Evolutionary conservation across 2,329 filamentous ascomycete genomes (phyloP).

Genomic region (Xylaria sp.): DNA sequence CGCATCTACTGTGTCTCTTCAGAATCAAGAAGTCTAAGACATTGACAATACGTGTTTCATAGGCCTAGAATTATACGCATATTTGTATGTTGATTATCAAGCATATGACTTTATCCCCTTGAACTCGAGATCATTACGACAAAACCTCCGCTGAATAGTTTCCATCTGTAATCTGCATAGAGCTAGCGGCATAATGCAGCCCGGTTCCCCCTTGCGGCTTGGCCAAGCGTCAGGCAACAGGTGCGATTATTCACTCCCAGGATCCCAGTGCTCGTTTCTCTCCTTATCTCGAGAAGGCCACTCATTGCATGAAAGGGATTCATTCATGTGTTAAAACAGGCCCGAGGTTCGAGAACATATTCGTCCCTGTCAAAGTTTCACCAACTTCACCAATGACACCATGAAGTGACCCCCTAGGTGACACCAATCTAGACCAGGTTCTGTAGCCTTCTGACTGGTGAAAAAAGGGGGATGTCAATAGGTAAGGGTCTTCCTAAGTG

Average conservation of each 20-base stretch:
- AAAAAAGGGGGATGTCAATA: conserved; percentile 25
- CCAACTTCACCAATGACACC: conserved; percentile 12
- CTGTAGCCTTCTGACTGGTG: conserved; percentile 29
- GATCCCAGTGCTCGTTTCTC: background rate
- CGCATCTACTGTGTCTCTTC: background rate
- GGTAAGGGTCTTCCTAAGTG: conserved; percentile 15
- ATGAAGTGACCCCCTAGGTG: conserved; percentile 19
- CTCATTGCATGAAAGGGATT: conserved; percentile 17
- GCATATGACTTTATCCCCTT: background rate
- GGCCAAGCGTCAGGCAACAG: conserved; percentile 12
- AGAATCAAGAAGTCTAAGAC: background rate
- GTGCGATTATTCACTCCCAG: background rate
- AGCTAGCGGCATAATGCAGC: conserved; percentile 12
- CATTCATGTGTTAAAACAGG: conserved; percentile 7
- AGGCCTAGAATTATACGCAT: background rate
- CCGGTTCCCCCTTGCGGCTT: conserved; percentile 25
- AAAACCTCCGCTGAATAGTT: background rate
- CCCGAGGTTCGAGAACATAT: conserved; percentile 12
- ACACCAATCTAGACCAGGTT: conserved; percentile 27
- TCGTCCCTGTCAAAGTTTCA: conserved; percentile 13
- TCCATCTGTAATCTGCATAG: background rate
- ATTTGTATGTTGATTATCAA: background rate
- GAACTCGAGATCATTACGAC: background rate
- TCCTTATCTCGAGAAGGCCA: background rate
- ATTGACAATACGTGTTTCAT: background rate